phyloP scores from a whole-genome alignment of 495 filamentous ascomycete species.

The Amorphotheca resinae region DNA sequence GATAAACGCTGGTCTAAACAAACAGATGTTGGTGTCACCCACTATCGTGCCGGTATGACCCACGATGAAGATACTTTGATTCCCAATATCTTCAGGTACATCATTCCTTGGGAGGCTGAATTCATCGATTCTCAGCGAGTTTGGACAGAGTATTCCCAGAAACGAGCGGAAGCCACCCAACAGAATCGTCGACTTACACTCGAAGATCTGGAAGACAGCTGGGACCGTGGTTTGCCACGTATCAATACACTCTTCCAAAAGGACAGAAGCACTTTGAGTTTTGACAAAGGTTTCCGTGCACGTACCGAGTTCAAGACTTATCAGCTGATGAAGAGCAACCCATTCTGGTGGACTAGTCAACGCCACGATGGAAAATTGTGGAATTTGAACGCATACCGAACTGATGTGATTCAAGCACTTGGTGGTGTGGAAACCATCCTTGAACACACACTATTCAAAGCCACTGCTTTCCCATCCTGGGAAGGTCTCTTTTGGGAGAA shows the following conservation, averaged over 20 bases:
- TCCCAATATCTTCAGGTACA: constrained; percentile 98
- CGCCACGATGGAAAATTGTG: constrained; percentile 96
- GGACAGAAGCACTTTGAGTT: constrained; percentile 91
- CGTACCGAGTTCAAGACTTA: constrained; percentile 97
- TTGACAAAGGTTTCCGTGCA: constrained; percentile 97
- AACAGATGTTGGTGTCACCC: constrained; percentile 93
- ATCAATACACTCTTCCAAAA: constrained; percentile 99
- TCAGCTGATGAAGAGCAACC: constrained; percentile 98
- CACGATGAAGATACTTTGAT: constrained; percentile 97
- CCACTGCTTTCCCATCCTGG: constrained; percentile 97
- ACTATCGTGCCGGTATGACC: constrained; percentile 97
- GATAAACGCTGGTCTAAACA: constrained; percentile 98
- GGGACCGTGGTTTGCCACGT: constrained; percentile 94
- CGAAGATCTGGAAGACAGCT: constrained; percentile 97
- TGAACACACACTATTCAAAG: constrained; percentile 97
- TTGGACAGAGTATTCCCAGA: constrained; percentile 99
- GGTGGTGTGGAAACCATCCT: constrained; percentile 99
- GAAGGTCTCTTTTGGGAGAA: constrained; percentile 98
- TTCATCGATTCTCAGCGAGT: constrained; percentile 98
- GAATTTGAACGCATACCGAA: constrained; percentile 97
- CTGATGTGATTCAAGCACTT: constrained; percentile 95
- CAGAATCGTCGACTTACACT: constrained; percentile 91
- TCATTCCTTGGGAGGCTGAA: constrained; percentile 98
- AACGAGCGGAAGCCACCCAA: constrained; percentile 92
- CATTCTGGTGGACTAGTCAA: constrained; percentile 99